These are phyloP conservation scores for Wickerhamomyces xylosicus DNA, from an alignment of 805 yeast genomes.

Conservation along the genomic window DNA sequence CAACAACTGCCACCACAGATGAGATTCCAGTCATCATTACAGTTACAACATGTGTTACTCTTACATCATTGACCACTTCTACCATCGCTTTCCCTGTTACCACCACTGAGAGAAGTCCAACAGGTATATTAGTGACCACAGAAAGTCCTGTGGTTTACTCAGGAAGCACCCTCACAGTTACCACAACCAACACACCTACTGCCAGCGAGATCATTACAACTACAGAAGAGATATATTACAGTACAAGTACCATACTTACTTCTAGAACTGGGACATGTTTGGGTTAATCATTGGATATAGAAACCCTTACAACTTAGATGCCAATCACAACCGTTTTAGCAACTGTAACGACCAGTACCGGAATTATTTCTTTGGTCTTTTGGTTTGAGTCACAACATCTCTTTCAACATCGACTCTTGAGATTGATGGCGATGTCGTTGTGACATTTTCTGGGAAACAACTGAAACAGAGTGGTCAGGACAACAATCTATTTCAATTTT, in stretches of 20 bases:
- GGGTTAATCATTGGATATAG: not conserved
- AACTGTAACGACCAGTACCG: not conserved
- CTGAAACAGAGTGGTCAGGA: not conserved
- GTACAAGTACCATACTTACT: not conserved
- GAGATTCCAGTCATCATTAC: not conserved
- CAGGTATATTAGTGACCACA: not conserved
- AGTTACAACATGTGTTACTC: not conserved
- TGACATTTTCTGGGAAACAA: not conserved
- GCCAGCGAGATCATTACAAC: not conserved
- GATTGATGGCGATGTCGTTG: not conserved
- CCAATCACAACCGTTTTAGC: not conserved
- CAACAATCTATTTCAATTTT: not conserved
- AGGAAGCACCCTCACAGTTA: not conserved
- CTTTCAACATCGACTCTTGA: not conserved
- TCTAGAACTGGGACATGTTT: not conserved
- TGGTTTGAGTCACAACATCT: not conserved
- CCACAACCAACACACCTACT: not conserved
- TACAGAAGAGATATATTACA: not conserved
- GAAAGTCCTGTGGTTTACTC: not conserved
- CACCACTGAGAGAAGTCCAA: not conserved
- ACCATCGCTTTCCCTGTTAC: not conserved
- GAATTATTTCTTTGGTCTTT: not conserved
- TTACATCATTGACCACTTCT: not conserved
- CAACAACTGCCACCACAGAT: not conserved
- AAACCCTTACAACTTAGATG: not conserved